Conservation (phyloP, 768 basidiomycete genomes). For the Suillus plorans region DNA sequence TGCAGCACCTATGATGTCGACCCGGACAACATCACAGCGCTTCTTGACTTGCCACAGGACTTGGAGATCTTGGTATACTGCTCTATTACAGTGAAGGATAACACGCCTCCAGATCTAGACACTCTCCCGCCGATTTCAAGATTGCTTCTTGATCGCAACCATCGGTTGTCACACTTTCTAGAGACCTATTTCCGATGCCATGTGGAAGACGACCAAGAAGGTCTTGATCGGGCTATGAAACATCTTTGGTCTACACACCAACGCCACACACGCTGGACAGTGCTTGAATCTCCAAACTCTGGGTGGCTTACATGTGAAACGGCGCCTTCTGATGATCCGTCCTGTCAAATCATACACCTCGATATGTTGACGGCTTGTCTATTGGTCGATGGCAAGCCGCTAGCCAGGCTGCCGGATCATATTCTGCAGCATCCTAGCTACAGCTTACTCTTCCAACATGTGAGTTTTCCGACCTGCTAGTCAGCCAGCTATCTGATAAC, state of each 20-base stretch:
- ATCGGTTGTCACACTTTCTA: slow-evolving; percentile 30
- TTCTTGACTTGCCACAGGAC: slow-evolving; percentile 26
- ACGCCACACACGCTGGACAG: slow-evolving; percentile 24
- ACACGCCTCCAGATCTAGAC: slow-evolving; percentile 19
- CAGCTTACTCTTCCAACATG: slow-evolving; percentile 35
- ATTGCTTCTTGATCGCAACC: slow-evolving; percentile 31
- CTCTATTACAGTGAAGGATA: slow-evolving; percentile 31
- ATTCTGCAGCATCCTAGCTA: slow-evolving; percentile 36
- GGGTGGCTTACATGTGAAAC: slow-evolving; percentile 33
- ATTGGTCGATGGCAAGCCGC: slow-evolving; percentile 39
- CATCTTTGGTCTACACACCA: slow-evolving; percentile 32
- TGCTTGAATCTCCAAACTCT: slow-evolving; percentile 16
- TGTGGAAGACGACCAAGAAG: slow-evolving; percentile 16
- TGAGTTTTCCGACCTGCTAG: slow-evolving; percentile 14
- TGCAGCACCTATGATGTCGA: slow-evolving; percentile 31
- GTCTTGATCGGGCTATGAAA: slow-evolving; percentile 31
- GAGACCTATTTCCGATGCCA: slow-evolving; percentile 17
- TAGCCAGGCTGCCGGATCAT: slow-evolving; percentile 36
- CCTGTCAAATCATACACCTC: slow-evolving; percentile 35
- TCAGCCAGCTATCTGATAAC: slow-evolving; percentile 1
- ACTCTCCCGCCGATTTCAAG: slow-evolving; percentile 12
- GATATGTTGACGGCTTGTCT: slow-evolving; percentile 43
- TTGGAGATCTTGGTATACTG: slow-evolving; percentile 33
- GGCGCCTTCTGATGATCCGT: neutral
- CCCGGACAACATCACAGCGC: neutral